Evolutionary conservation across 2,329 filamentous ascomycete species (phyloP), one percentile per base, ranked within the genome.

Genomic region (Ascochyta viciae-villosae): DNA sequence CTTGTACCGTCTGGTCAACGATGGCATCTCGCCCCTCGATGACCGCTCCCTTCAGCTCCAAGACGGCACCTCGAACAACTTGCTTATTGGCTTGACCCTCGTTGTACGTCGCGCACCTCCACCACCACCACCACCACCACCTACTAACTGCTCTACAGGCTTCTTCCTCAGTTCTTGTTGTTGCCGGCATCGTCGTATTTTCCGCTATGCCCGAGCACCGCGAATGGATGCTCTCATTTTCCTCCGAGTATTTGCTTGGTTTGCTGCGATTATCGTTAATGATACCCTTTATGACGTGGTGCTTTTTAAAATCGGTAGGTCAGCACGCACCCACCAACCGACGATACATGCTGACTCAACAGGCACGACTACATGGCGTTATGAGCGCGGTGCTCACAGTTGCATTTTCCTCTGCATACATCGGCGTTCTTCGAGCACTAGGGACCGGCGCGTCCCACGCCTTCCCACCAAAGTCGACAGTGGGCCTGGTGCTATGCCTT

Each of bases 201-300:
- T 55, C 62, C 27, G 62, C 65, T 34, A 66, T 73, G 65, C 71
- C 72, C 29, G 68, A 74, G 61, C 66, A 74, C 39, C 72, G 72
- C 60, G 57, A 72, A 47, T 74, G 71, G 72, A 67, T 74, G 60
- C 62, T 74, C 46, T 63, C 61, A 4, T 63, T 69, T 63, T 57
- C 70, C 57, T 62, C 66, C 52, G 69, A 72, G 60, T 74, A 71
- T 64, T 57, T 72, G 29, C 64, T 66, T 58, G 62, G 63, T 64
- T 65, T 74, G 65, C 67, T 72, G 58, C 65, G 68, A 65, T 69
- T 74, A 56, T 70, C 67, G 63, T 68, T 74, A 64, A 70, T 70
- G 70, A 73, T 73, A 73, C 70, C 72, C 68, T 67, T 71, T 66
- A 74, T 65, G 65, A 72, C 67, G 54, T 66, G 72, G 63, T 72